A percentile compares a stretch with the other conserved stretches of the same genome.
These are phyloP conservation scores for Metarhizium humberi DNA, from an alignment of 2,329 filamentous ascomycete genomes.

Conservation along the genomic window DNA sequence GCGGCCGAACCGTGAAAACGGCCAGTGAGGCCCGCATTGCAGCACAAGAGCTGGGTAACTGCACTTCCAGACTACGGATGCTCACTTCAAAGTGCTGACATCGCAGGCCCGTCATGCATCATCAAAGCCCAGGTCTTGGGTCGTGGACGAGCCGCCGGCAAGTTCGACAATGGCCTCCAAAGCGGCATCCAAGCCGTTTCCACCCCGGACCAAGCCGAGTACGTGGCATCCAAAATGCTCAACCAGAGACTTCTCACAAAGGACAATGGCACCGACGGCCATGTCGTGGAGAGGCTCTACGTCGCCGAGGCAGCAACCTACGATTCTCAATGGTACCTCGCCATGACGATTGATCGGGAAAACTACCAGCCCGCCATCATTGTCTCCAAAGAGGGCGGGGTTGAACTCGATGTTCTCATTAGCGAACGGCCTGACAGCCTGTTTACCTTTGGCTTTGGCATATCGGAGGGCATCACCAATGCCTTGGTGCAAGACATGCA, in stretches of 20 bases:
- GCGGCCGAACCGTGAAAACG: slow-evolving; percentile 12
- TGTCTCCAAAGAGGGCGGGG: slow-evolving; percentile 18
- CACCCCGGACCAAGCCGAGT: slow-evolving; percentile 9
- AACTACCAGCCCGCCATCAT: slow-evolving; percentile 26
- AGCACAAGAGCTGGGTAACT: slow-evolving; percentile 15
- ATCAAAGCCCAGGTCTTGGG: slow-evolving; percentile 19
- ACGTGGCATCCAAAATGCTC: slow-evolving; percentile 14
- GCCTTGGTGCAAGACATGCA: slow-evolving; percentile 12
- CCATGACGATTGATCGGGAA: slow-evolving; percentile 34
- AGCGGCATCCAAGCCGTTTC: slow-evolving; percentile 7
- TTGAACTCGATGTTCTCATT: slow-evolving; percentile 12
- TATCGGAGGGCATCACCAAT: slow-evolving; percentile 18
- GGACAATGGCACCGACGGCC: slow-evolving; percentile 1
- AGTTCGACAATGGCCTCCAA: slow-evolving; percentile 7
- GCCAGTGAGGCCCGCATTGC: slow-evolving; percentile 12
- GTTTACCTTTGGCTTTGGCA: slow-evolving; percentile 14
- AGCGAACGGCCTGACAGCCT: slow-evolving; percentile 1
- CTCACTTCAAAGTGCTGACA: neutral
- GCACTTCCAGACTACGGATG: neutral
- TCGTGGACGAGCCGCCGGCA: slow-evolving; percentile 5
- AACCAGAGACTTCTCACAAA: slow-evolving; percentile 1
- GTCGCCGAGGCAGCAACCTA: slow-evolving; percentile 22
- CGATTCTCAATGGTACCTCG: slow-evolving; percentile 28
- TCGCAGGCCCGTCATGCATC: slow-evolving; percentile 13
- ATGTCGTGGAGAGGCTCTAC: slow-evolving; percentile 22